A percentile compares a stretch with the other conserved stretches of the same genome.
Conservation (phyloP, 2,329 filamentous ascomycete genomes). For the Periconia digitata region DNA sequence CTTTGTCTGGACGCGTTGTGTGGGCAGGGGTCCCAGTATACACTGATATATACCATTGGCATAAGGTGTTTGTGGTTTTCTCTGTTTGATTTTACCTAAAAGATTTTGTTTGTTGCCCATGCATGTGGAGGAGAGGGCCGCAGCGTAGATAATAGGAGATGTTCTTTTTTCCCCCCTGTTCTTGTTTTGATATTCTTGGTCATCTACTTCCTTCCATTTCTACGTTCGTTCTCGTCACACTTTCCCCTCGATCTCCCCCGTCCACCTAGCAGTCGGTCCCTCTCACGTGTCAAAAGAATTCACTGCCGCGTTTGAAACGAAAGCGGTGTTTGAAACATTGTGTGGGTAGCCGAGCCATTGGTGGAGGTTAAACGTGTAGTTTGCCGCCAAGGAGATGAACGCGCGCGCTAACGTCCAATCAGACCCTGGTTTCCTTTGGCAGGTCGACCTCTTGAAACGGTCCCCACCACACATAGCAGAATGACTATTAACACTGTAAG, state of each 20-base stretch:
- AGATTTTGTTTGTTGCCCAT: neutral
- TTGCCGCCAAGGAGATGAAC: neutral
- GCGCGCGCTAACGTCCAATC: neutral
- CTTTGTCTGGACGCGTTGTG: slow-evolving; percentile 14
- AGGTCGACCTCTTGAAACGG: neutral
- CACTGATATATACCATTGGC: slow-evolving; percentile 13
- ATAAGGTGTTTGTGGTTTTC: neutral
- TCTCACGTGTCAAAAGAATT: too few species aligned
- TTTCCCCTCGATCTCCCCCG: too few species aligned
- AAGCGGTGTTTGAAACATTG: neutral
- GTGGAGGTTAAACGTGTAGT: neutral
- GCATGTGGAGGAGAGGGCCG: neutral
- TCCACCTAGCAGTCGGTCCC: too few species aligned
- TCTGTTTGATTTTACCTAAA: neutral
- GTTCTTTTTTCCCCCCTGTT: too few species aligned
- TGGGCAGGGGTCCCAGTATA: slow-evolving; percentile 5
- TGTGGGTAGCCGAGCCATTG: neutral
- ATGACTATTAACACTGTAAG: neutral
- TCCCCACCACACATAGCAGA: neutral
- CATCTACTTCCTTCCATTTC: neutral
- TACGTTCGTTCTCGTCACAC: neutral
- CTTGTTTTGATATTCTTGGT: neutral
- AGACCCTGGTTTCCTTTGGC: neutral
- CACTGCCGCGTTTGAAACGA: slow-evolving; percentile 1
- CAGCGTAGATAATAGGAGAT: neutral